Percentiles rank a stretch among this genome's conserved stretches.
Evolutionary conservation across 2,329 filamentous ascomycete genomes (phyloP).

Genomic region (Lasiodiplodia sp.): DNA sequence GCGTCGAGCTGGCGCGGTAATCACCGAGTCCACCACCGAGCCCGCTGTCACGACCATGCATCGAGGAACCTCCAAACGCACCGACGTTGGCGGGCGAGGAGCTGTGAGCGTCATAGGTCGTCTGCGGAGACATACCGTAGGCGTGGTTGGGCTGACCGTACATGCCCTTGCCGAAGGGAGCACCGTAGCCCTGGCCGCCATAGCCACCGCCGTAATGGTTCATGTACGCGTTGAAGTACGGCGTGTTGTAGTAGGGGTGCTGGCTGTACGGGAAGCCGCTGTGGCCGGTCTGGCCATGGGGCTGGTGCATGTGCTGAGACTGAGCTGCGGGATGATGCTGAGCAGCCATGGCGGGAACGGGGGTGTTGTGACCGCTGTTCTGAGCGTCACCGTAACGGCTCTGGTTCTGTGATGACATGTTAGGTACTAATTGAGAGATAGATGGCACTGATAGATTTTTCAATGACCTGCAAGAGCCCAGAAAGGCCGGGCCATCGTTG

Average conservation of each 20-base stretch:
- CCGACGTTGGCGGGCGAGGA: constrained; percentile 68
- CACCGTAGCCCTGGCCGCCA: constrained; percentile 56
- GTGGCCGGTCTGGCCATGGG: constrained; percentile 55
- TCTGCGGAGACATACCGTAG: constrained; percentile 63
- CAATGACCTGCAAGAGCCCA: background rate
- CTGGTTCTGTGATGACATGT: constrained; percentile 54
- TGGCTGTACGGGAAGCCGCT: constrained; percentile 44
- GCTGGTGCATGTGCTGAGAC: constrained; percentile 58
- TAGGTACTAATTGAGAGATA: constrained; percentile 24
- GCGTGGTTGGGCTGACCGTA: constrained; percentile 67
- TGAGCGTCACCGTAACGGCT: constrained; percentile 79
- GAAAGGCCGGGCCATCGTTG: background rate
- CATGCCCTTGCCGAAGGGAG: constrained; percentile 65
- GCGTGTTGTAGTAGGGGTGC: constrained; percentile 68
- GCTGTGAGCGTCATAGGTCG: constrained; percentile 68
- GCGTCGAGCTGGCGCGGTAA: constrained; percentile 66
- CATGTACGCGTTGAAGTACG: constrained; percentile 68
- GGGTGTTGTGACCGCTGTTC: constrained; percentile 89
- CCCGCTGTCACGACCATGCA: constrained; percentile 56
- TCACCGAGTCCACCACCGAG: constrained; percentile 62
- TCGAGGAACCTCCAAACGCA: constrained; percentile 56
- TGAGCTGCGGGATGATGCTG: constrained; percentile 59
- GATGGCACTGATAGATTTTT: constrained; percentile 9
- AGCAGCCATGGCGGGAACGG: constrained; percentile 74
- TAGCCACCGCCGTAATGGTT: constrained; percentile 66